A percentile compares a stretch with the other conserved stretches of the same genome.
These are phyloP conservation scores for Aspergillus sp. DNA, from an alignment of 2,329 filamentous ascomycete genomes.

Conservation along the genomic window DNA sequence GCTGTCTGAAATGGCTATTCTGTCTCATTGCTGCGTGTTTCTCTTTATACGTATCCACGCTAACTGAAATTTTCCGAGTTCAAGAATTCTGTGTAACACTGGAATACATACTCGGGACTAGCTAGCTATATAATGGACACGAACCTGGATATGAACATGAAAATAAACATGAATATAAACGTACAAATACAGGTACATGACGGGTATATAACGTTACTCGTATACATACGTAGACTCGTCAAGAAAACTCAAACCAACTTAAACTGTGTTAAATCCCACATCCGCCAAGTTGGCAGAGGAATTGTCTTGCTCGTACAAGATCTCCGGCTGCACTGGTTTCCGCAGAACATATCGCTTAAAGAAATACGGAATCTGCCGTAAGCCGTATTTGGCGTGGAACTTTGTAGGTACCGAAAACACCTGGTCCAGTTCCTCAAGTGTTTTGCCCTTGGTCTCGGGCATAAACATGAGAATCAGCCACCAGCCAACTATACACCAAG, in stretches of 20 bases:
- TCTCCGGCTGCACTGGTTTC: constrained; percentile 40
- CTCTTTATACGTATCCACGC: neutral
- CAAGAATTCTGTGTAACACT: neutral
- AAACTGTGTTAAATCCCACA: constrained; percentile 23
- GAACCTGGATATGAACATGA: neutral
- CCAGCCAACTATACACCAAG: constrained; percentile 45
- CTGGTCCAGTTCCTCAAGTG: constrained; percentile 51
- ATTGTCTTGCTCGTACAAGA: constrained; percentile 38
- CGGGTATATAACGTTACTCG: constrained; percentile 6
- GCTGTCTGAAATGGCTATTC: constrained; percentile 45
- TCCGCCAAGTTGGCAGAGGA: constrained; percentile 17
- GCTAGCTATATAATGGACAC: neutral
- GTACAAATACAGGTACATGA: constrained; percentile 3
- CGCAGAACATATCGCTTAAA: constrained; percentile 36
- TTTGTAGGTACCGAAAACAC: constrained; percentile 55
- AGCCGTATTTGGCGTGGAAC: constrained; percentile 41
- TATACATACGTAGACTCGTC: neutral
- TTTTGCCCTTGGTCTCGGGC: constrained; percentile 44
- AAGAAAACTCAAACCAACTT: neutral
- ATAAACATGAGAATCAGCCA: constrained; percentile 46
- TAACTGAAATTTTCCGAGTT: neutral
- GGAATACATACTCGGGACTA: neutral
- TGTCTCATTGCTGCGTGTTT: constrained; percentile 9
- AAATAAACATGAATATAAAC: neutral
- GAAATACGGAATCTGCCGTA: constrained; percentile 40